Evolutionary conservation across 805 yeast genomes (phyloP), one percentile per base, ranked within the genome.

Genomic region (Groenewaldozyma tartarivorans): DNA sequence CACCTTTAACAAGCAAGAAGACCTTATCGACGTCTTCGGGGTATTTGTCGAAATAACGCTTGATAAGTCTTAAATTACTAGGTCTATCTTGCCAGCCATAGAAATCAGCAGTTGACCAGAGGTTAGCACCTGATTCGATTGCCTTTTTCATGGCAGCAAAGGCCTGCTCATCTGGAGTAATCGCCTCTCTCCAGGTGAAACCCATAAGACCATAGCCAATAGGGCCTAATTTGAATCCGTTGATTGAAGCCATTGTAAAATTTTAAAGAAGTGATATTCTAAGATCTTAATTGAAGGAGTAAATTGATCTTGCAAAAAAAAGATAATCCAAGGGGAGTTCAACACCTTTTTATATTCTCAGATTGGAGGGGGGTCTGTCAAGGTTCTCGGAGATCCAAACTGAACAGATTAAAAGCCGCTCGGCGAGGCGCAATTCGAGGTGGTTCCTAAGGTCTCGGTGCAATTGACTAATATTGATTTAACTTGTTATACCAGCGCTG

Each of bases 181-280:
- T 56, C 13, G 33, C 47, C 0, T 79, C 72, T 31, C 70, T 68
- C 84, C 83, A 76, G 1, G 95, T 82, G 57, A 83, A 67, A 42
- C 81, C 74, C 95, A 87, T 84, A 47, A 85, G 69, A 35, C 96
- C 95, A 49, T 72, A 76, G 34, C 95, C 95, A 17, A 43, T 43
- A 15, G 41, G 39, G 2, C 51, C 51, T 20, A 48, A 6, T 31
- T 6, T 31, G 18, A 31, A n/a, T 7, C 15, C 15, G 13, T 13
- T n/a, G 18, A 31, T 6, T n/a, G 34, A 7, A n/a, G 34, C 29
- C 29, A 24, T 13, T 13, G 29, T 13, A 24, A 24, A n/a, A n/a
- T n/a, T n/a, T n/a, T n/a, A n/a, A n/a, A n/a, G n/a, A n/a, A n/a
- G n/a, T n/a, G n/a, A n/a, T n/a, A n/a, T n/a, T n/a, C n/a, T n/a